Base-by-base conservation (phyloP, 1,284 basidiomycete genomes). In the Ceratobasidium sp. region DNA sequence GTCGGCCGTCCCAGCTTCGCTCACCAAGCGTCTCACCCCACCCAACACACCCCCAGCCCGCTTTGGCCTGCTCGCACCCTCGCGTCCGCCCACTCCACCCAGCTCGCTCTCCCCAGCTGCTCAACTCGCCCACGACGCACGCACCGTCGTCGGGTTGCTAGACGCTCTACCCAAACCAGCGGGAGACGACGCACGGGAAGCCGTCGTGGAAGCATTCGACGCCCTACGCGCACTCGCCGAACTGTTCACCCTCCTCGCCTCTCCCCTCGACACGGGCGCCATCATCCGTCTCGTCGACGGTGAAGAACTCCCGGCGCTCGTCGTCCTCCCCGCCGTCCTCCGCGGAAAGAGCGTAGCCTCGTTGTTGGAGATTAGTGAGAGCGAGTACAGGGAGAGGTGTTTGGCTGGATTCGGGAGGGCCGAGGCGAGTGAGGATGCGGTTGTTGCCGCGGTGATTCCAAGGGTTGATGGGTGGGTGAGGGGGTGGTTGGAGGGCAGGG, bases 171-270 rank as follows among this genome's bases (percentile, higher is more conserved):
- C 90, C 25, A 84, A 85, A 20, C 90, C 90, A n/a, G 77, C 74
- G 4, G 80, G 82, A 53, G 70, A 70, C 5, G 77, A 90, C 20
- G 90, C 91, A 12, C 81, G 82, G 27, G 91, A 92, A 75, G 91
- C 88, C 1, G 89, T 92, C 3, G 86, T 89, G 55, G 91, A 92
- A 75, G 91, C 88, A 0, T 87, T 88, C 74, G 84, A 84, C 65
- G 86, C 86, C 7, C 79, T 92, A 31, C 79, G 81, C 72, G 82
- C 85, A 20, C 70, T 73, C 40, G 49, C 69, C 3, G 69, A 65
- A 1, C 67, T 73, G 5, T 54, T 68, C 40, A 40, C 67, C 6
- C 70, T 69, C 20, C 77, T 92, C 22, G 79, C 82, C 13, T 80
- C 91, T 29, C 78, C 90, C n/a, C 85, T 55, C 1, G 57, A 60